Percentiles rank a stretch among this genome's conserved stretches.
Conservation (phyloP, 2,329 filamentous ascomycete species). For the Cladophialophora immunda region DNA sequence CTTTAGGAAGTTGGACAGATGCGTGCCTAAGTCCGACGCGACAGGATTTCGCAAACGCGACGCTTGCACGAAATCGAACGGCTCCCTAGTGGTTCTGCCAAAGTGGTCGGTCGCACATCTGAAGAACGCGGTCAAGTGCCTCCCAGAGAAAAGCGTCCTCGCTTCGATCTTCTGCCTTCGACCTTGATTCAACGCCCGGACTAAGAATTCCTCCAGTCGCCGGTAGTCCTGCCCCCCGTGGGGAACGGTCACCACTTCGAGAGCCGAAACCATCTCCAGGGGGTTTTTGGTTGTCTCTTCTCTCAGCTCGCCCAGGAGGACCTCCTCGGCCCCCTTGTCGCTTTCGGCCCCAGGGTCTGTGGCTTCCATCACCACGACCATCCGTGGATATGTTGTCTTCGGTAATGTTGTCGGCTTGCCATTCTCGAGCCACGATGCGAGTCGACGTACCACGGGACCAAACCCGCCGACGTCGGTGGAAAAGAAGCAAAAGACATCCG, state of each 20-base stretch:
- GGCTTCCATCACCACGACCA: slow-evolving; percentile 43
- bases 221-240: slow-evolving; percentile 34
- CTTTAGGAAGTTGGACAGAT: slow-evolving; percentile 41
- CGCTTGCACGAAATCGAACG: slow-evolving; percentile 41
- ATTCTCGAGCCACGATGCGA: slow-evolving; percentile 39
- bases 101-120: slow-evolving; percentile 36
- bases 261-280: slow-evolving; percentile 36
- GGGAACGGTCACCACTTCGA: slow-evolving; percentile 41
- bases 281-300: slow-evolving; percentile 40
- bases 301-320: slow-evolving; percentile 41
- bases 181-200: slow-evolving; percentile 38
- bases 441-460: slow-evolving; percentile 35
- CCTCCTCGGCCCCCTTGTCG: slow-evolving; percentile 38
- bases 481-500: slow-evolving; percentile 45
- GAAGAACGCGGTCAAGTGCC: slow-evolving; percentile 41
- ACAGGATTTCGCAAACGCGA: slow-evolving; percentile 39
- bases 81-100: slow-evolving; percentile 23
- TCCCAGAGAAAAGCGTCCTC: slow-evolving; percentile 39
- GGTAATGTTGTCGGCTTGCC: slow-evolving; percentile 33
- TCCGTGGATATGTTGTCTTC: slow-evolving; percentile 36
- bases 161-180: slow-evolving; percentile 30
- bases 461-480: slow-evolving; percentile 41
- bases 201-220: slow-evolving; percentile 40
- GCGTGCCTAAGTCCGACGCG: slow-evolving; percentile 35
- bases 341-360: slow-evolving; percentile 33